phyloP scores from a whole-genome alignment of 306 rosid species.

The Vachellia pachyceras region DNA sequence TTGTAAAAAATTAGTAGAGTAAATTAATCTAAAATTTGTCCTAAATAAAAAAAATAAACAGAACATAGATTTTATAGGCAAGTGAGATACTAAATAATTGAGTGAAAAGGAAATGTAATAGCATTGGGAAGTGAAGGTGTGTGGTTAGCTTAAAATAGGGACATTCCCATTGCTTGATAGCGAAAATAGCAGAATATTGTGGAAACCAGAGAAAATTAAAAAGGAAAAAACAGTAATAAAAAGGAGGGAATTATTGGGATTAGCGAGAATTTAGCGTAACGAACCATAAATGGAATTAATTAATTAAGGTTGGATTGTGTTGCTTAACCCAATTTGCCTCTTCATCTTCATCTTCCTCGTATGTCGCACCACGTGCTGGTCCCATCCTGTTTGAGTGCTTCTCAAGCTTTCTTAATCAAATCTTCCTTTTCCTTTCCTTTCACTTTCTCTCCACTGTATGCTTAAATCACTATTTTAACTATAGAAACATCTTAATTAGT shows the following conservation, averaged over 20 bases:
- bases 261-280: conserved; percentile 92
- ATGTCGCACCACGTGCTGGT: conserved; percentile 48
- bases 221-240: no score
- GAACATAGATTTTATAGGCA: not conserved
- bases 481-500: no score
- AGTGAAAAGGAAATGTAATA: not conserved
- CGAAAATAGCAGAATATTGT: conserved; percentile 1
- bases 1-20: no score
- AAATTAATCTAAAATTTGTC: not conserved
- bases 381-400: conserved; percentile 44
- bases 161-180: conserved; percentile 31
- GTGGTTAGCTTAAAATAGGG: conserved; percentile 43
- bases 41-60: not conserved
- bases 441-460: not conserved
- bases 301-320: conserved; percentile 39
- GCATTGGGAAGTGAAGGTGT: not conserved
- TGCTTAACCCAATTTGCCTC: conserved; percentile 78
- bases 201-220: not conserved
- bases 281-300: conserved; percentile 69
- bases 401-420: conserved; percentile 22
- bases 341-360: conserved; percentile 21
- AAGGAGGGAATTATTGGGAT: conserved; percentile 48
- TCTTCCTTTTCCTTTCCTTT: not conserved
- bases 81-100: not conserved
- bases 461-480: not conserved